Evolutionary conservation across 2,329 filamentous ascomycete species (phyloP), one percentile per base, ranked within the genome.

Genomic region (Stenocarpella maydis): DNA sequence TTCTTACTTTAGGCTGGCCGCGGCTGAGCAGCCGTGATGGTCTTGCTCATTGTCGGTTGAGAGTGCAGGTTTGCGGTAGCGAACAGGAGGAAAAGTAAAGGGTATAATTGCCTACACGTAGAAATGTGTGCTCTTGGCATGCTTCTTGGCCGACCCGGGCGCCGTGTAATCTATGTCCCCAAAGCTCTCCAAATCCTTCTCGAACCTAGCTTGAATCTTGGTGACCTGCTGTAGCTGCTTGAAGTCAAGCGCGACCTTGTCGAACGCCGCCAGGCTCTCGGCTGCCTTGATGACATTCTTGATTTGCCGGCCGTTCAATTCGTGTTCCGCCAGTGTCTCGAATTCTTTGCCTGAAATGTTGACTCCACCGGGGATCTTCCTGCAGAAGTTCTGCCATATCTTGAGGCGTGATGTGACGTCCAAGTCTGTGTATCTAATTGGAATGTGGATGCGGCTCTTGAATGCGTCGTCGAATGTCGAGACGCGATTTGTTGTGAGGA

Each of bases 401-500:
- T 71, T 52, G 14, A 71, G 43, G 8, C 71, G 53, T 15, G 69
- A 70, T 8, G 54, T 31, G 15, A 39, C 2, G 4, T 63, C 55
- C 14, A 73, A 63, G 43, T 72, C 67, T 7, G 72, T 76, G 68
- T 80, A 81, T 64, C 78, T 78, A 1, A 81, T 74, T 15, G 74
- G 75, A 21, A 80, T 75, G 68, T 81, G 79, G 41, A 82, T 79
- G 0, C 80, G 75, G 4, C 80, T 81, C 72, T 75, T 76, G 71
- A 81, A 82, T 0, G 82, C 81, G 55, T 81, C 80, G 65, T 83
- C 82, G 31, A 83, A 78, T 6, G 75, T 74, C 2, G 80, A 78
- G 9, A 82, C 79, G 19, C 80, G 78, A 71, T 83, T 84, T 8
- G 81, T 84, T 1, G 82, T 83, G 24, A 83, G 75, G 72, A 79